These are phyloP conservation scores for Chrysopogon serrulatus DNA, from an alignment of 176 grass and related monocot species.

Conservation along the genomic window DNA sequence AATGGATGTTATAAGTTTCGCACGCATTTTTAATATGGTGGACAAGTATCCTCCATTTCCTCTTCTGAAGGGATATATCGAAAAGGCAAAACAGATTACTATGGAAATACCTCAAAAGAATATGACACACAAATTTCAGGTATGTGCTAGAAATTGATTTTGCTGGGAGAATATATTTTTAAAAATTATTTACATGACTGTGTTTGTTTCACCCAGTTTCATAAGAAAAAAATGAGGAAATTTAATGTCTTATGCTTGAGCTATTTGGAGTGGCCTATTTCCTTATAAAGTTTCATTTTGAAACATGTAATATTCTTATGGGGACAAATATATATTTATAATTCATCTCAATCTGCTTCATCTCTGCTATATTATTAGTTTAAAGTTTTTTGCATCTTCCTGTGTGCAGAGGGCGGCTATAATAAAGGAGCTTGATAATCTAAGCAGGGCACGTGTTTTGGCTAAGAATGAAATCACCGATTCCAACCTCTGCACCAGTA, in stretches of 20 bases:
- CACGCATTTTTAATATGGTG: conserved; percentile 26
- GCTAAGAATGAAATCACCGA: conserved; percentile 25
- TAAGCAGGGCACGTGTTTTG: conserved; percentile 1
- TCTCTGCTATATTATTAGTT: too few species aligned
- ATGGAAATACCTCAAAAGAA: conserved; percentile 24
- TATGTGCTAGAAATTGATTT: conserved; percentile 12
- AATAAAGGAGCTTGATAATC: conserved; percentile 23
- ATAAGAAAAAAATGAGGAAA: not conserved
- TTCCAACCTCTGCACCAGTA: not conserved
- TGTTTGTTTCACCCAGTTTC: not conserved
- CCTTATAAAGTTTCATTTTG: too few species aligned
- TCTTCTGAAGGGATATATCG: too few species aligned
- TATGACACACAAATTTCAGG: conserved; percentile 2
- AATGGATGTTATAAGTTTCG: conserved; percentile 20
- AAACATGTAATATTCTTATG: too few species aligned
- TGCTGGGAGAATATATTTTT: not conserved
- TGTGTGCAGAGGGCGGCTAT: conserved; percentile 26
- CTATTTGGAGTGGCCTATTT: too few species aligned
- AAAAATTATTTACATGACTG: not conserved
- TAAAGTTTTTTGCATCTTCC: too few species aligned
- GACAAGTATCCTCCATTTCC: conserved; percentile 28
- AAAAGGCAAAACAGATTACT: conserved; percentile 30
- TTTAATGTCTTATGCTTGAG: not conserved
- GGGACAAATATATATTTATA: too few species aligned
- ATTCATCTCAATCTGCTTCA: too few species aligned